Percentiles rank a stretch among this genome's conserved stretches.
These are phyloP conservation scores for Crucihimalaya himalaica DNA, from an alignment of 345 rosid species.

Conservation along the genomic window DNA sequence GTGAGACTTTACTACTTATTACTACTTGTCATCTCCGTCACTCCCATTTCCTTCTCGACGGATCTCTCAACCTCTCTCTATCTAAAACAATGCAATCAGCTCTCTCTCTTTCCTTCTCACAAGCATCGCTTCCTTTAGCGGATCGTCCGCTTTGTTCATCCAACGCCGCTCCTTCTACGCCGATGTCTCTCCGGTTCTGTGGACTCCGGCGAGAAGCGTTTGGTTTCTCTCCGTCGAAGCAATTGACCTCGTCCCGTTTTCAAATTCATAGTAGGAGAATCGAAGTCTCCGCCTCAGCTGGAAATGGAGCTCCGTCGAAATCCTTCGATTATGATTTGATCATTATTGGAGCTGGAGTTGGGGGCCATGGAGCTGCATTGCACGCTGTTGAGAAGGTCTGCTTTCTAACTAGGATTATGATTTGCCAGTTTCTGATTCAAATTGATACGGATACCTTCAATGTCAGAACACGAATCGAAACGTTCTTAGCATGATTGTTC, in stretches of 20 bases:
- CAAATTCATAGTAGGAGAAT: slow-evolving; percentile 26
- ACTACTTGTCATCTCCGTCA: slow-evolving; percentile 34
- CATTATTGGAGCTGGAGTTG: slow-evolving; percentile 94
- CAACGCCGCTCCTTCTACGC: slow-evolving; percentile 39
- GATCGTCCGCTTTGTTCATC: slow-evolving; percentile 39
- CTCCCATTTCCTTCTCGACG: slow-evolving; percentile 6
- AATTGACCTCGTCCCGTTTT: slow-evolving; percentile 23
- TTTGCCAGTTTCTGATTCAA: not conserved
- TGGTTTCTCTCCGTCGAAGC: slow-evolving; percentile 33
- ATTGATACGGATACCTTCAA: not conserved
- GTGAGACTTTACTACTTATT: no score
- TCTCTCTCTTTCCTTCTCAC: slow-evolving; percentile 57
- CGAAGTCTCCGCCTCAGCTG: slow-evolving; percentile 38
- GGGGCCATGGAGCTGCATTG: slow-evolving; percentile 97
- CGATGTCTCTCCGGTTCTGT: slow-evolving; percentile 66
- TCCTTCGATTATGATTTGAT: slow-evolving; percentile 86
- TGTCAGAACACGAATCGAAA: not conserved
- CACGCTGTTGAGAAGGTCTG: slow-evolving; percentile 90
- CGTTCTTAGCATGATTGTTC: not conserved
- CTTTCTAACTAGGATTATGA: not conserved
- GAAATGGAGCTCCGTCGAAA: slow-evolving; percentile 62
- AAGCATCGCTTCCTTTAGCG: slow-evolving; percentile 41
- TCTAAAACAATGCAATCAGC: slow-evolving; percentile 65
- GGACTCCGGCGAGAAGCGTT: slow-evolving; percentile 73
- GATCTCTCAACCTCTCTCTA: slow-evolving; percentile 19